These are phyloP conservation scores for Candida pini DNA, from an alignment of 805 yeast species.

Conservation along the genomic window DNA sequence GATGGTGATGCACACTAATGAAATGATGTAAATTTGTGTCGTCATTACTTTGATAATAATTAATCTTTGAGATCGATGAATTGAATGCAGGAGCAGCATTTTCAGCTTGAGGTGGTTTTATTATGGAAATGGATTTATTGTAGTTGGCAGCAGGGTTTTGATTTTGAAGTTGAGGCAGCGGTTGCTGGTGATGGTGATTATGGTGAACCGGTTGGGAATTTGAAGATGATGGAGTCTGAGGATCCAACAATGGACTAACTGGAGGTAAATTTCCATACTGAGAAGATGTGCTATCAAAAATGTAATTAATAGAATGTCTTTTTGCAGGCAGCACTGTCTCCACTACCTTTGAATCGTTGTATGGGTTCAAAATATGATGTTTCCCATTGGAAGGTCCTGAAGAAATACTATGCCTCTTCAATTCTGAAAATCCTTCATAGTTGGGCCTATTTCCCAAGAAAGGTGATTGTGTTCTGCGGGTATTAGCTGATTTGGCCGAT, in stretches of 20 bases:
- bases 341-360: conserved; percentile 24
- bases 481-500: conserved; percentile 6
- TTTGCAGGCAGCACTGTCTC: conserved; percentile 22
- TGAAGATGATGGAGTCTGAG: background rate
- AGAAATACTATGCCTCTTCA: conserved; percentile 20
- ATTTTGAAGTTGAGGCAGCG: no score
- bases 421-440: conserved; percentile 4
- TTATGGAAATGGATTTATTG: conserved; percentile 15
- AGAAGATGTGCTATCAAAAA: conserved; percentile 1
- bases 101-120: conserved; percentile 6
- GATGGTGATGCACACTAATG: conserved; percentile 9
- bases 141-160: conserved; percentile 3
- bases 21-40: conserved; percentile 9
- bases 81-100: conserved; percentile 8
- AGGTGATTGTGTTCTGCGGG: conserved; percentile 13
- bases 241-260: background rate
- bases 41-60: conserved; percentile 17
- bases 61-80: conserved; percentile 20
- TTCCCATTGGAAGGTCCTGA: conserved; percentile 7
- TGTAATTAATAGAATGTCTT: conserved; percentile 6
- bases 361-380: conserved; percentile 19
- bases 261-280: conserved; percentile 1
- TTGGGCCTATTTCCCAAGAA: conserved; percentile 1
- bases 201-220: no score
- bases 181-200: no score